Conservation (phyloP, 352 stramenopile genomes). For the Globisporangium solare region DNA sequence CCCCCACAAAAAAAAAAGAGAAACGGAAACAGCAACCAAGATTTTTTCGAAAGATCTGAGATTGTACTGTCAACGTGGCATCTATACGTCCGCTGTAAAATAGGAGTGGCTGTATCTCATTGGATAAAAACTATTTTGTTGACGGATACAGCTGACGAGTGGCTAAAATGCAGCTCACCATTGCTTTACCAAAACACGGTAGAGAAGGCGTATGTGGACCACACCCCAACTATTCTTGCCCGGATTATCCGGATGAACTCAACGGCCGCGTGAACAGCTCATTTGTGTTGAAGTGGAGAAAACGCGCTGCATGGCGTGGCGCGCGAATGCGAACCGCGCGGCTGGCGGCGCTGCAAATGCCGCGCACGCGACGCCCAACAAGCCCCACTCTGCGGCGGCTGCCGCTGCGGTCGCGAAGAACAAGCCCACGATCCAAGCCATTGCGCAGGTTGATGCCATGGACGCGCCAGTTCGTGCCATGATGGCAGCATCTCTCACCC, state of each 20-base stretch:
- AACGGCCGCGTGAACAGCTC: background rate
- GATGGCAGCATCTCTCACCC: background rate
- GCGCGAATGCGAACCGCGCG: slow-evolving; percentile 21
- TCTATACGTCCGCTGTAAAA: background rate
- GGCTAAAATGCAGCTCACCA: too few species aligned
- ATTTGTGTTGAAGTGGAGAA: slow-evolving; percentile 9
- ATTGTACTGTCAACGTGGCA: background rate
- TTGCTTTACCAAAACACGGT: too few species aligned
- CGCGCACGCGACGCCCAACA: slow-evolving; percentile 6
- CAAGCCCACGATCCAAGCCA: slow-evolving; percentile 68
- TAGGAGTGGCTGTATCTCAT: too few species aligned
- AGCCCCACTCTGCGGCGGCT: slow-evolving; percentile 9
- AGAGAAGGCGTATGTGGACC: too few species aligned
- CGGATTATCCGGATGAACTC: background rate
- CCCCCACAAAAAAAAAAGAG: background rate
- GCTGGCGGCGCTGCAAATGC: background rate
- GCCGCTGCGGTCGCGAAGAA: slow-evolving; percentile 15
- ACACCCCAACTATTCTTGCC: background rate
- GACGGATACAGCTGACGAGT: too few species aligned
- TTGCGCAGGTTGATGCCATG: slow-evolving; percentile 38
- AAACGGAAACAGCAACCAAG: slow-evolving; percentile 7
- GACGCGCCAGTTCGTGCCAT: background rate
- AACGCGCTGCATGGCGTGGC: slow-evolving; percentile 25
- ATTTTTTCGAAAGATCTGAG: slow-evolving; percentile 12
- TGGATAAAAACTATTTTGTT: too few species aligned